Percentiles rank a stretch among this genome's conserved stretches.
These are phyloP conservation scores for Magnaporthiopsis incrustans DNA, from an alignment of 2,329 filamentous ascomycete species.

Conservation along the genomic window DNA sequence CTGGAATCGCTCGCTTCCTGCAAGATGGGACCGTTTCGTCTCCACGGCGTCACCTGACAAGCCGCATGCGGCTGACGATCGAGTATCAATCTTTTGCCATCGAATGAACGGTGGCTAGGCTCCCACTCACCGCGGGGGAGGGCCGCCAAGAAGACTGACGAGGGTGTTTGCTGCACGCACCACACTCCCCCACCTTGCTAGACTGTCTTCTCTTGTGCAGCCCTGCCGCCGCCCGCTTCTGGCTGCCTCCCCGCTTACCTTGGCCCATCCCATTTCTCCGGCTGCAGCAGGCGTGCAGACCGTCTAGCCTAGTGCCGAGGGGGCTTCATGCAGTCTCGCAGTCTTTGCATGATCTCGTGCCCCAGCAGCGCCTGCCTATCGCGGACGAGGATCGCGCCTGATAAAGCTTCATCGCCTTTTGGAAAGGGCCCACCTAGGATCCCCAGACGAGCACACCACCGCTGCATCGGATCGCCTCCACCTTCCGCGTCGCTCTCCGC, in stretches of 20 bases:
- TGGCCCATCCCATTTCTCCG: neutral
- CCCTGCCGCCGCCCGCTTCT: neutral
- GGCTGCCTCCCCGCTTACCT: neutral
- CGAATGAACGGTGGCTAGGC: neutral
- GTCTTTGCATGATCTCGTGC: constrained; percentile 4
- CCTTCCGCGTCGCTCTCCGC: constrained; percentile 3
- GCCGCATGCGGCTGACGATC: constrained; percentile 5
- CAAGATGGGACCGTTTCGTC: neutral
- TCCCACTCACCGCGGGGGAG: neutral
- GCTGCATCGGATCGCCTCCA: neutral
- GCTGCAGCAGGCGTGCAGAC: neutral
- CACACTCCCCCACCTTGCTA: neutral
- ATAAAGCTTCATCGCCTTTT: constrained; percentile 1
- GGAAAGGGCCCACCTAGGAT: constrained; percentile 3
- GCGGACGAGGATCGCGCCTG: constrained; percentile 1
- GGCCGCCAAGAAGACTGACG: neutral
- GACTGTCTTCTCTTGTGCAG: too few species aligned
- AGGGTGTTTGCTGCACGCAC: neutral
- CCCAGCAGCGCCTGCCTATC: constrained; percentile 3
- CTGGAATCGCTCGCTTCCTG: neutral
- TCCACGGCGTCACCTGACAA: constrained; percentile 1
- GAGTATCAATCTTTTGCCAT: neutral
- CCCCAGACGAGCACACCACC: neutral
- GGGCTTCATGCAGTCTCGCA: constrained; percentile 1
- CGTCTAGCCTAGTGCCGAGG: neutral